Conservation (phyloP, 768 basidiomycete genomes). For the Collybiopsis luxurians region DNA sequence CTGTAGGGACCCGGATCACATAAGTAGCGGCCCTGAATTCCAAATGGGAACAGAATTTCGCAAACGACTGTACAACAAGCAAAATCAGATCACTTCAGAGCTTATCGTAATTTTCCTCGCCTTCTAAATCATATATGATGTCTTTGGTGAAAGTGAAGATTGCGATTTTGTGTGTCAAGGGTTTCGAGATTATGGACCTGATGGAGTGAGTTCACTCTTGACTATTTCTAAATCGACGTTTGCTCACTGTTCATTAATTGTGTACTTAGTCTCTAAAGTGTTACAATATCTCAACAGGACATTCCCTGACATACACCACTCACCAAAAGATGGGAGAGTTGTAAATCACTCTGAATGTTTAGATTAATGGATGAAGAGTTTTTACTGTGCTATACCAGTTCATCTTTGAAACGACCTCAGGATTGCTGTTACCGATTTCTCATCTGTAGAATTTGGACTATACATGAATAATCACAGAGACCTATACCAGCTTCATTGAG, state of each 20-base stretch:
- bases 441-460: slow-evolving; percentile 74
- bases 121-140: slow-evolving; percentile 86
- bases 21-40: too few species aligned
- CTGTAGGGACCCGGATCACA: too few species aligned
- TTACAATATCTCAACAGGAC: slow-evolving; percentile 85
- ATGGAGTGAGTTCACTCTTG: slow-evolving; percentile 60
- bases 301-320: slow-evolving; percentile 61
- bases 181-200: slow-evolving; percentile 97
- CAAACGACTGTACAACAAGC: too few species aligned
- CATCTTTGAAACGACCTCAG: slow-evolving; percentile 16
- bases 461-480: slow-evolving; percentile 91
- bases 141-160: slow-evolving; percentile 94
- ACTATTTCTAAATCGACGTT: not conserved
- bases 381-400: slow-evolving; percentile 90
- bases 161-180: slow-evolving; percentile 88
- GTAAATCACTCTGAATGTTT: slow-evolving; percentile 92
- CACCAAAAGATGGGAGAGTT: slow-evolving; percentile 84
- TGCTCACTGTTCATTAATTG: not conserved
- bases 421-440: not conserved
- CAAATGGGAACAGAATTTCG: too few species aligned
- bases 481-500: slow-evolving; percentile 71
- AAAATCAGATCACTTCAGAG: slow-evolving; percentile 91
- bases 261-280: slow-evolving; percentile 71
- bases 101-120: slow-evolving; percentile 93
- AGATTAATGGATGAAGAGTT: slow-evolving; percentile 90